Evolutionary conservation across 2,329 filamentous ascomycete genomes (phyloP).

Genomic region (Passalora sequoiae): DNA sequence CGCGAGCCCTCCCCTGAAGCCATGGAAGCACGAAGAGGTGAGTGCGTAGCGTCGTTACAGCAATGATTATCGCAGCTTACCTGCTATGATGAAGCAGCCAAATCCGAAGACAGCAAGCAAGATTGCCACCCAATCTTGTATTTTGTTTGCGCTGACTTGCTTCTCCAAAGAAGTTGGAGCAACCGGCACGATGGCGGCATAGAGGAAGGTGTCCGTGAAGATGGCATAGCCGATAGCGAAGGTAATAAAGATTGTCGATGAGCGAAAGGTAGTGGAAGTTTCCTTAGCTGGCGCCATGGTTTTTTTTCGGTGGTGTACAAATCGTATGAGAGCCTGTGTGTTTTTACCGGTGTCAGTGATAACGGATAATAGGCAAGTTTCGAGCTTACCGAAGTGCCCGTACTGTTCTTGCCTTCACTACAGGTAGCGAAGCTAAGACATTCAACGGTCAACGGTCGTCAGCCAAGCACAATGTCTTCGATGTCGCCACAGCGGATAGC

Average conservation of each 20-base stretch:
- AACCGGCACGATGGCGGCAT: constrained; percentile 17
- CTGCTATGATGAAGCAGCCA: constrained; percentile 51
- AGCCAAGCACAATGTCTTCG: too few species aligned
- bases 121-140: constrained; percentile 64
- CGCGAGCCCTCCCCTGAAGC: too few species aligned
- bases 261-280: background rate
- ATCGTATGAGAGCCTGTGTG: too few species aligned
- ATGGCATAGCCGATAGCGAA: constrained; percentile 17
- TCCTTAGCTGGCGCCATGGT: constrained; percentile 1
- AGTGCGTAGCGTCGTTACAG: background rate
- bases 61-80: background rate
- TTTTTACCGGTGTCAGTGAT: too few species aligned
- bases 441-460: too few species aligned
- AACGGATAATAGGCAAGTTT: too few species aligned
- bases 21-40: background rate
- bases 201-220: constrained; percentile 20
- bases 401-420: too few species aligned
- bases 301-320: too few species aligned
- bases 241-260: constrained; percentile 15
- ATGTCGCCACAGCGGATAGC: too few species aligned
- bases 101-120: constrained; percentile 64
- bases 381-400: too few species aligned
- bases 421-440: too few species aligned
- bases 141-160: constrained; percentile 21
- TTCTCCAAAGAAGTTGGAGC: constrained; percentile 9